These are phyloP conservation scores for Didymella pomorum DNA, from an alignment of 2,329 filamentous ascomycete species.

Conservation along the genomic window DNA sequence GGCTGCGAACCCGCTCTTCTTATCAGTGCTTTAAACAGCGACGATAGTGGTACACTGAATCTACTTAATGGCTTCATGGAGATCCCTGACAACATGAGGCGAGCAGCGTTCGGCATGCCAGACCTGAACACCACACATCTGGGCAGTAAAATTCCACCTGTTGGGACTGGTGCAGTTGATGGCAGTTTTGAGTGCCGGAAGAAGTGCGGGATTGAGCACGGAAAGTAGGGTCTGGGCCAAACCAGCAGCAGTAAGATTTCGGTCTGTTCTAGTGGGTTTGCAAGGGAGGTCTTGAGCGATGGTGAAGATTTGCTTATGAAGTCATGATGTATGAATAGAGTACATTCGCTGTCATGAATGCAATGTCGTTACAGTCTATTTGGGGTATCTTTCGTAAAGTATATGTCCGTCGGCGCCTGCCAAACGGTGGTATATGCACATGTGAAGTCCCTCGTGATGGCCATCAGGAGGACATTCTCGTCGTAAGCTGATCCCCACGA, in stretches of 20 bases:
- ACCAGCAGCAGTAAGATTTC: not conserved
- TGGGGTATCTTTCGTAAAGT: constrained; percentile 15
- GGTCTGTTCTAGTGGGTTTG: not conserved
- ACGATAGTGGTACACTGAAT: constrained; percentile 61
- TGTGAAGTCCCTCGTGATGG: constrained; percentile 12
- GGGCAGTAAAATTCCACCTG: constrained; percentile 44
- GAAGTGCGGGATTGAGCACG: constrained; percentile 40
- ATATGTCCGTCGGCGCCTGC: constrained; percentile 5
- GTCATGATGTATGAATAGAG: constrained; percentile 13
- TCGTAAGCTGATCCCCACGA: not conserved
- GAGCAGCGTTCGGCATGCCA: constrained; percentile 53
- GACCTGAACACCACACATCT: constrained; percentile 43
- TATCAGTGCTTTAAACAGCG: constrained; percentile 58
- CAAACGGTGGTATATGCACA: constrained; percentile 18
- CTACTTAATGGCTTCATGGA: constrained; percentile 55
- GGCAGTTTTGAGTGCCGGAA: constrained; percentile 53
- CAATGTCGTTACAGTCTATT: constrained; percentile 7
- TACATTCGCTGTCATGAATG: not conserved
- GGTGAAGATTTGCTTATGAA: not conserved
- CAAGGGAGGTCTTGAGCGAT: not conserved
- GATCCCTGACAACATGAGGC: constrained; percentile 53
- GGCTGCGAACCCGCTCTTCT: constrained; percentile 60
- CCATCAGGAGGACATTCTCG: constrained; percentile 5
- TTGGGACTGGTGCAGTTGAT: constrained; percentile 55
- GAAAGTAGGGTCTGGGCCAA: not conserved